Evolutionary conservation across 2,329 filamentous ascomycete species (phyloP), one percentile per base, ranked within the genome.

Genomic region (Fusarium coicis): DNA sequence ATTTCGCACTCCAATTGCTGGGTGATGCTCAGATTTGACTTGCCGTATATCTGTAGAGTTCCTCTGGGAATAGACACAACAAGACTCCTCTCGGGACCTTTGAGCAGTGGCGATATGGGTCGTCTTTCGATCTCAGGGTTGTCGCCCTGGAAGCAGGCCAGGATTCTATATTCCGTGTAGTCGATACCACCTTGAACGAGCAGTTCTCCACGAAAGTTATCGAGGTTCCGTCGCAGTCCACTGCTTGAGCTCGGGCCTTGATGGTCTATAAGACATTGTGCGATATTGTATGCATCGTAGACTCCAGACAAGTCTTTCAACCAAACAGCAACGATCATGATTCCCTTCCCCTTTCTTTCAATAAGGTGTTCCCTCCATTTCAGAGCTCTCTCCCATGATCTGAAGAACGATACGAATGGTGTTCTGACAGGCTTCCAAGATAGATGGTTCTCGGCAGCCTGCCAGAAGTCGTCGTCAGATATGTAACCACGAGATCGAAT

Each of bases 191-290:
- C 36, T 43, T 18, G 10, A 14, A 65, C 30, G 7, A 65, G 32
- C 4, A 65, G 32, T n/a, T 64, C 43, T 14, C 19, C 10, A 3
- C 10, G 19, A 5, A 15, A 9, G 7, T 16, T 3, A 4, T 23
- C 4, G 3, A 54, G 37, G 0, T 39, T 50, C 2, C 1, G 4
- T 26, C 30, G 19, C 15, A 26, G 21, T 1, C 0, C 0, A 2
- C 2, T 5, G 4, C 7, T 10, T 46, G 36, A n/a, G 4, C 3
- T 34, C 12, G 7, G 21, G 9, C 0, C 16, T 21, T 21, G 10
- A 28, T 6, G 4, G 34, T 2, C 15, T 34, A 34, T 0, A 56
- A 66, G 42, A 16, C 9, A 1, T 30, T 5, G 8, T 50, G 43
- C 37, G 7, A 58, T 50, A 18, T 6, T 9, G 4, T 57, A 14